Evolutionary conservation across 176 grass and related monocot genomes (phyloP).

Genomic region (Chrysopogon serrulatus): DNA sequence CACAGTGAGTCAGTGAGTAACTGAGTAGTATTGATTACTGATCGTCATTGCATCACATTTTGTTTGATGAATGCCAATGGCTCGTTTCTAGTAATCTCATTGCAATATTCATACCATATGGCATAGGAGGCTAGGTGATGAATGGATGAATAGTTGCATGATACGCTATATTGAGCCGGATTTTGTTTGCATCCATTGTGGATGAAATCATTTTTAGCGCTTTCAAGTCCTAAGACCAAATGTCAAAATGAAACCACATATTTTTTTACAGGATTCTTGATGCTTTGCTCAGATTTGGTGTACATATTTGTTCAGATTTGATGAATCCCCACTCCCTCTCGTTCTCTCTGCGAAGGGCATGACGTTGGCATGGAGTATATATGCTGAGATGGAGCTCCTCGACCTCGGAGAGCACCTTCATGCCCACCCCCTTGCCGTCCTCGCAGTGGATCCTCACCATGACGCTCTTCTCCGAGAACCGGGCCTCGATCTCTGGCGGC

Average conservation of each 20-base stretch:
- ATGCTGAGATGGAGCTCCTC: conserved; percentile 47
- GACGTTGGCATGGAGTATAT: conserved; percentile 54
- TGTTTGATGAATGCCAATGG: not conserved
- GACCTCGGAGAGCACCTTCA: conserved; percentile 52
- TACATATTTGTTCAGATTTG: too few species aligned
- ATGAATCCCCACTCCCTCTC: not conserved
- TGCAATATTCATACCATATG: not conserved
- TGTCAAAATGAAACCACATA: not conserved
- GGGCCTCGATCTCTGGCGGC: conserved; percentile 54
- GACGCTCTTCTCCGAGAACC: conserved; percentile 38
- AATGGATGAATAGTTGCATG: not conserved
- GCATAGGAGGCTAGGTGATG: not conserved
- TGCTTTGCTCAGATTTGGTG: not conserved
- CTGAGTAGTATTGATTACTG: not conserved
- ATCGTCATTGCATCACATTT: not conserved
- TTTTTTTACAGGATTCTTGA: too few species aligned
- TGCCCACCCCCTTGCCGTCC: conserved; percentile 36
- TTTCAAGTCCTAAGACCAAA: not conserved
- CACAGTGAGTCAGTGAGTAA: not conserved
- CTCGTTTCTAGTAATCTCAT: not conserved
- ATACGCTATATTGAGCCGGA: not conserved
- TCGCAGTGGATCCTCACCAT: conserved; percentile 56
- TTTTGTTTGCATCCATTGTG: not conserved
- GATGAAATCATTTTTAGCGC: not conserved
- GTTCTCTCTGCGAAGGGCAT: conserved; percentile 33